Base-by-base conservation (phyloP, 495 filamentous ascomycete genomes). In the Neurospora sp. region DNA sequence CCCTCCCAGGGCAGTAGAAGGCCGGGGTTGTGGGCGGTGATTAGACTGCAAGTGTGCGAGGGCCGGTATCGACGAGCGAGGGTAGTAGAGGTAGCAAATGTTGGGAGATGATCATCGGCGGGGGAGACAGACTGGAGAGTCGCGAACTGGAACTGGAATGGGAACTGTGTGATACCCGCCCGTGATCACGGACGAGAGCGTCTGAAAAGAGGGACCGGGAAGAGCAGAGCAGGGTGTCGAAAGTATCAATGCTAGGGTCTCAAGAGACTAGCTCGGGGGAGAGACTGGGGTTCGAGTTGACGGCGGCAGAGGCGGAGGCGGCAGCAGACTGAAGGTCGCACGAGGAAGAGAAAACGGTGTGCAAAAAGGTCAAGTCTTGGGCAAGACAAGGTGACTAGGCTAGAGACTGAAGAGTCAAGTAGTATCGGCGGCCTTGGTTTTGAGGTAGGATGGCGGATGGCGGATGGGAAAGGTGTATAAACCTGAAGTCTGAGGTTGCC, bases 271-370 rank as follows among this genome's bases (percentile, higher is more conserved):
- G 53, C 27, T 65, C 27, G 14, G 12, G 22, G 6, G 27, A n/a
- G 27, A 65, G 53, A 65, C 59, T 73, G 61, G 69, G 68, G 72
- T 31, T 31, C 27, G 27, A 31, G 27, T 41, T 68, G 70, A 71
- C 70, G 75, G 73, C 73, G 68, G 73, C 71, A 70, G 75, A 35
- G 68, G 68, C 9, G 53, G 69, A n/a, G 27, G 69, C 70, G 59
- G 73, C 61, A 71, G 59, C 53, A 74, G 73, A 61, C 22, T 61
- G 53, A 61, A 53, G 73, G 73, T 71, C 59, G 74, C 69, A 72
- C 74, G 72, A 73, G 69, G 22, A 68, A 70, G 74, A 68, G 72
- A 72, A 40, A 70, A 74, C 48, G 41, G 40, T 39, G 68, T 35
- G 48, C 20, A 12, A 14, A 59, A 59, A 14, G 53, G 53, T 31